Conservation (phyloP, 129 eudicot species). For the Pulicaria dysenterica region DNA sequence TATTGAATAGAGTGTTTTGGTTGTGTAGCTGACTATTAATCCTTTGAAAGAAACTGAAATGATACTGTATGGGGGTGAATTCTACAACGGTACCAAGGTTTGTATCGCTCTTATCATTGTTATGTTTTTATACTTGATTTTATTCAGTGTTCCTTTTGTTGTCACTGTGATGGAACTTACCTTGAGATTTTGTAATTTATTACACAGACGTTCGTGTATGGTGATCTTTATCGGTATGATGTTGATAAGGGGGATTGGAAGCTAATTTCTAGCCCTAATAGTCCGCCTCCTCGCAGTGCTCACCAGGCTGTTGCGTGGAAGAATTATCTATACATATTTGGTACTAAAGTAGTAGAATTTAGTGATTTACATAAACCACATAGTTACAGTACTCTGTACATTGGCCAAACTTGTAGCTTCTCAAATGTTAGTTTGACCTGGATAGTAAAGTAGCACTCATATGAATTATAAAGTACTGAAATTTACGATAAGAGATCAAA, state of each 20-base stretch:
- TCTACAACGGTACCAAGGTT: slow-evolving; percentile 96
- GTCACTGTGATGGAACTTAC: neutral
- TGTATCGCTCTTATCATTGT: slow-evolving; percentile 1
- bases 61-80: slow-evolving; percentile 93
- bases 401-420: slow-evolving; percentile 12
- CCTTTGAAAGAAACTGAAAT: slow-evolving; percentile 88
- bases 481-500: neutral
- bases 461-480: neutral
- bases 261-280: slow-evolving; percentile 86
- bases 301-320: slow-evolving; percentile 98
- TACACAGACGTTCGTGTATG: slow-evolving; percentile 84
- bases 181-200: slow-evolving; percentile 18
- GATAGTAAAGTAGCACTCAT: neutral
- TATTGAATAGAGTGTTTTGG: slow-evolving; percentile 16
- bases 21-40: slow-evolving; percentile 72
- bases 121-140: neutral
- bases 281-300: slow-evolving; percentile 99
- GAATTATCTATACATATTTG: slow-evolving; percentile 84
- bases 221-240: slow-evolving; percentile 90
- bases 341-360: slow-evolving; percentile 38
- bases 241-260: slow-evolving; percentile 95
- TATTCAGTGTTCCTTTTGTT: neutral
- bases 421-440: neutral
- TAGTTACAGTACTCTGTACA: neutral
- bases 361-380: slow-evolving; percentile 11